Conservation (phyloP, 1,284 basidiomycete genomes). For the Ustilago tritici region DNA sequence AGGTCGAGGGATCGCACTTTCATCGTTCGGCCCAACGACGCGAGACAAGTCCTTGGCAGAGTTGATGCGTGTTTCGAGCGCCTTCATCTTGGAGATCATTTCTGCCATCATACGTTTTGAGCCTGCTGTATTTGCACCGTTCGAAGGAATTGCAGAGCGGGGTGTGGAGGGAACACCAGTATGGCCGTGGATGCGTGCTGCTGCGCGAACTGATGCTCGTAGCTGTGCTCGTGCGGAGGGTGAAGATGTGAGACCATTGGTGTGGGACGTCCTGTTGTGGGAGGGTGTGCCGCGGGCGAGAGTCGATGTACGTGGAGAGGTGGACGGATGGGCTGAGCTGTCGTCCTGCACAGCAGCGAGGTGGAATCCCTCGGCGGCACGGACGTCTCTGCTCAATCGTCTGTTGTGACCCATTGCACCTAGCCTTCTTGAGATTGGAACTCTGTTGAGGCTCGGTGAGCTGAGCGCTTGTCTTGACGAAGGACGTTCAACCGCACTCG, state of each 20-base stretch:
- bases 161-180: conserved; percentile 23
- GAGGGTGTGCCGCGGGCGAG: conserved; percentile 34
- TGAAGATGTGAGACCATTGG: conserved; percentile 26
- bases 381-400: conserved; percentile 43
- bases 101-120: conserved; percentile 56
- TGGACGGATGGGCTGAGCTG: conserved; percentile 23
- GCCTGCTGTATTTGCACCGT: conserved; percentile 16
- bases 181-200: conserved; percentile 17
- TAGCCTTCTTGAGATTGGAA: conserved; percentile 34
- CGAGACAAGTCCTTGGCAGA: conserved; percentile 47
- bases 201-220: conserved; percentile 31
- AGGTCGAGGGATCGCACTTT: conserved; percentile 64
- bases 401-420: conserved; percentile 48
- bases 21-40: conserved; percentile 32
- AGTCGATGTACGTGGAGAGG: conserved; percentile 17
- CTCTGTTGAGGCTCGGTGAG: conserved; percentile 43
- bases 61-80: conserved; percentile 62
- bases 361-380: conserved; percentile 25
- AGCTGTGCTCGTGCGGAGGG: conserved; percentile 43
- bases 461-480: conserved; percentile 30
- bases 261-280: conserved; percentile 7
- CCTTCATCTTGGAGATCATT: conserved; percentile 63
- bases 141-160: conserved; percentile 1
- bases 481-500: conserved; percentile 23
- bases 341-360: conserved; percentile 48